These are phyloP conservation scores for Cicer bijugum DNA, from an alignment of 306 rosid genomes.

Conservation along the genomic window DNA sequence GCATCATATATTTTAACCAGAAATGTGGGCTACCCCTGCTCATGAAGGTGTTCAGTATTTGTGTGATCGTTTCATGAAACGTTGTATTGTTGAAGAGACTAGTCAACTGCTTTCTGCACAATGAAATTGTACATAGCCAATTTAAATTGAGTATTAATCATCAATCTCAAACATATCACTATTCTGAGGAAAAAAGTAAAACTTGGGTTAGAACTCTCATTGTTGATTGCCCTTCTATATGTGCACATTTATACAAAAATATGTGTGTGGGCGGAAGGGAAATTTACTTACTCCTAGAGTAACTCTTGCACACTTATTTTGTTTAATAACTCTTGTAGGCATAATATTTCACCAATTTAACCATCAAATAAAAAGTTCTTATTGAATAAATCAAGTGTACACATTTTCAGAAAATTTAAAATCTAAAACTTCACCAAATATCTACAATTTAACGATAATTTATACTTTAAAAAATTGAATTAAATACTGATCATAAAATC, in stretches of 20 bases:
- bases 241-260: background rate
- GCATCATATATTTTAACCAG: conserved; percentile 85
- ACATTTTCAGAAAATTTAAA: background rate
- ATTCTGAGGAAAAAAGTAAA: conserved; percentile 20
- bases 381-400: background rate
- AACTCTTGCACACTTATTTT: background rate
- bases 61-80: conserved; percentile 64
- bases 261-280: background rate
- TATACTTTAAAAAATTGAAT: background rate
- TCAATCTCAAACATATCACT: conserved; percentile 34
- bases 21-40: conserved; percentile 68
- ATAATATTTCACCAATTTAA: conserved; percentile 6
- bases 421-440: background rate
- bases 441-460: background rate
- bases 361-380: background rate
- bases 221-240: background rate
- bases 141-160: conserved; percentile 40
- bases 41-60: conserved; percentile 73
- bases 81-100: conserved; percentile 62
- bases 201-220: conserved; percentile 15
- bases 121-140: conserved; percentile 42
- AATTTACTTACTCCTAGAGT: background rate
- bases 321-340: background rate
- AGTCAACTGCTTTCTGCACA: conserved; percentile 78
- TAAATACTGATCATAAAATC: background rate